phyloP scores from a whole-genome alignment of 495 filamentous ascomycete genomes.

The Hypomontagnella monticulosa region DNA sequence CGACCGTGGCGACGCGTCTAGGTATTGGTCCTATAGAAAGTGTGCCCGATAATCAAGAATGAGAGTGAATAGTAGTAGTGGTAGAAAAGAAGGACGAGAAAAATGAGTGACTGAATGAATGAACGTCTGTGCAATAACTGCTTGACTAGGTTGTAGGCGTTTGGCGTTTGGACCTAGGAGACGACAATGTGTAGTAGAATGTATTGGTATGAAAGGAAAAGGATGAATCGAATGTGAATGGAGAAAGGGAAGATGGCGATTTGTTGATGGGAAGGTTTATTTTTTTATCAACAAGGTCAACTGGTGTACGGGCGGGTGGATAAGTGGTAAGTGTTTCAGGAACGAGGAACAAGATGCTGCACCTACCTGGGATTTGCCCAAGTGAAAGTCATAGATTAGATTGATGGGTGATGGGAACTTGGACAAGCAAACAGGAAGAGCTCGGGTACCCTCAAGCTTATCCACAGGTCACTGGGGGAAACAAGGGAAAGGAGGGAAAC shows the following conservation, averaged over 20 bases:
- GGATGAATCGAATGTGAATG: background rate
- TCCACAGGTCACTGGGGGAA: background rate
- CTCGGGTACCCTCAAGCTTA: background rate
- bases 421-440: constrained; percentile 18
- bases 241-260: background rate
- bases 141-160: background rate
- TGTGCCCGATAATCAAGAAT: no score
- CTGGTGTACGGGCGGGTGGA: background rate
- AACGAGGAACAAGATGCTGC: constrained; percentile 4
- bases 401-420: background rate
- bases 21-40: no score
- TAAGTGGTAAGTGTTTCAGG: constrained; percentile 30
- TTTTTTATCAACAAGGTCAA: no score
- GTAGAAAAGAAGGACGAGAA: background rate
- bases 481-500: constrained; percentile 3
- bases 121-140: constrained; percentile 2
- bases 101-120: constrained; percentile 13
- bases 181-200: background rate
- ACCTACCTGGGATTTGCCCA: constrained; percentile 9
- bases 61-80: background rate
- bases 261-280: background rate
- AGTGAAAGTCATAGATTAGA: constrained; percentile 30
- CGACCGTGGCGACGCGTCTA: no score
- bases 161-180: background rate
- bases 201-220: background rate